Base-by-base conservation (phyloP, 495 filamentous ascomycete genomes). In the Aspergillus carlsbadensis region DNA sequence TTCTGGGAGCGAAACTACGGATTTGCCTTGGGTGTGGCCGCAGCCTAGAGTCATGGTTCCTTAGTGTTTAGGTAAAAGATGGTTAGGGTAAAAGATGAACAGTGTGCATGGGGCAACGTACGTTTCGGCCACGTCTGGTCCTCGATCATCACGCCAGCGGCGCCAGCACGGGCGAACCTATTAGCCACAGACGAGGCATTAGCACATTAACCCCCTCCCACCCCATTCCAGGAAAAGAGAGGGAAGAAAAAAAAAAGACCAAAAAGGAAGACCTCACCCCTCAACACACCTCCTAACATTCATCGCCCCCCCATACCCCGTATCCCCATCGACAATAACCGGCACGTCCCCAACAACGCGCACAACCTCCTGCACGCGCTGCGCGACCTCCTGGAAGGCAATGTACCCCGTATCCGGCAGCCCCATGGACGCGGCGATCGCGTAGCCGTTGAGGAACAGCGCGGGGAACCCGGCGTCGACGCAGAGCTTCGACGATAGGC, bases 371-470 rank as follows among this genome's bases (percentile, higher is more conserved):
- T 73, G 71, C 48, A 75, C 71, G 54, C 67, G 71, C 10, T 67
- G 57, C 47, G 67, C 73, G 68, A 78, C 70, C 46, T 78, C 74
- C 24, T 63, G 60, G 62, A 76, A 71, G 8, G 71, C 73, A 26
- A 76, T 75, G 39, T 77, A 76, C 26, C 74, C 74, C 2, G 74
- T 72, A 51, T 77, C 74, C n/a, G 74, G 72, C 0, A 77, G 65
- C n/a, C 73, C 70, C 18, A 64, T 64, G 15, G 70, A 58, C 20
- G 58, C 66, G 6, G 72, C 45, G 1, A 74, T 67, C 0, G 68
- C 63, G 56, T 69, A 75, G 0, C 72, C 70, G 5, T 67, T 64
- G 0, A 74, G 55, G 52, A 75, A 76, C 6, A 74, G 35, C 46
- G 72, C 65, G 0, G 71, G 72, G 37, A 75, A 78, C 0, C 75